Evolutionary conservation across 1,139 yeast genomes (phyloP), one percentile per base, ranked within the genome.

Genomic region (Zygosaccharomyces sapae): DNA sequence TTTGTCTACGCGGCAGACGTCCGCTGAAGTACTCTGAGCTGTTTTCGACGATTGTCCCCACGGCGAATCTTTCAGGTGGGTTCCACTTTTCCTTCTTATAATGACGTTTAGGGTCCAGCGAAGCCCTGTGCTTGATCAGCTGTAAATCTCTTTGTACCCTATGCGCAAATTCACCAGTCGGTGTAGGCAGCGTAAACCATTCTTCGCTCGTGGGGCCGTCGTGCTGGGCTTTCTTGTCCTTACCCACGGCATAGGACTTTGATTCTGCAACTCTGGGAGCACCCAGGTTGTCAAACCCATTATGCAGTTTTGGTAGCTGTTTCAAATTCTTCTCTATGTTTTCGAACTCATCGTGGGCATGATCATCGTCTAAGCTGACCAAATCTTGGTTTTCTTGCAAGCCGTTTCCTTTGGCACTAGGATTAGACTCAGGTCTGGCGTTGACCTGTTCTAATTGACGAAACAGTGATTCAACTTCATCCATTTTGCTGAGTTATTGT

Each of bases 91-190:
- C 94, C 66, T 87, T 87, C 69, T 86, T 88, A 69, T 92, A 92
- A 69, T 89, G 96, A 60, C 97, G 79, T 68, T 92, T 92, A 4
- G 97, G 97, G 63, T 92, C 98, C 54, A 92, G 75, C 16, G 92
- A 96, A 53, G 85, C 83, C 68, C 98, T 81, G 72, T 90, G 87
- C 61, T 87, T 83, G 49, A 92, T 74, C 29, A 92, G 70, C 62
- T 81, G 74, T 58, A 94, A 67, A 66, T 92, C 97, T 50, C 96
- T 75, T 61, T 84, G 86, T 29, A 86, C 65, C 41, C 76, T 77
- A 20, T 59, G 49, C 6, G 54, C 51, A 1, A 84, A 80, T 0
- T 95, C 86, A 55, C 89, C 68, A 57, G 87, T 96, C 1, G 86
- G 83, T 54, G 81, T 83, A 39, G 87, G 86, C 79, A 92, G 76